Evolutionary conservation across 1,284 basidiomycete genomes (phyloP).

Genomic region (Moesziomyces aphidis): DNA sequence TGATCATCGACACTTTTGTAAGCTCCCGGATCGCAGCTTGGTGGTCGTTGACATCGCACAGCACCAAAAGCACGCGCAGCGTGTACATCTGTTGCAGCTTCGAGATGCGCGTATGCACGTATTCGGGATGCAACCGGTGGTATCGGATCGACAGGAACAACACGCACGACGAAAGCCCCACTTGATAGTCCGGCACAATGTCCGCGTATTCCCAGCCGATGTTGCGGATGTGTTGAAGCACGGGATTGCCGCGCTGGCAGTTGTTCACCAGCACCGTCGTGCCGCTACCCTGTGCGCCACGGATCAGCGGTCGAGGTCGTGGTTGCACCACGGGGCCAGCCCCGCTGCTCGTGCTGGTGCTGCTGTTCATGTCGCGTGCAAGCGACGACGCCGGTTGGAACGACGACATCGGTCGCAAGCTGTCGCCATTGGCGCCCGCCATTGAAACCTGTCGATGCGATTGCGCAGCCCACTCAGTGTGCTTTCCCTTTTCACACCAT

Average conservation of each 20-base stretch:
- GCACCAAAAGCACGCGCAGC: conserved; percentile 85
- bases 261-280: conserved; percentile 59
- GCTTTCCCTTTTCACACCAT: no score
- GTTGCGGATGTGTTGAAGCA: conserved; percentile 84
- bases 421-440: conserved; percentile 1
- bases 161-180: conserved; percentile 57
- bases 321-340: conserved; percentile 23
- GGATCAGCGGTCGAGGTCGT: conserved; percentile 49
- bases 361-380: conserved; percentile 11
- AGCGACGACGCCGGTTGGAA: conserved; percentile 44
- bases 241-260: conserved; percentile 83
- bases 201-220: conserved; percentile 95
- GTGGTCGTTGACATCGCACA: conserved; percentile 93
- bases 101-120: conserved; percentile 90
- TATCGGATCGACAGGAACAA: conserved; percentile 81
- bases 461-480: no score
- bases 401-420: conserved; percentile 30
- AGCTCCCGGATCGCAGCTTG: conserved; percentile 89
- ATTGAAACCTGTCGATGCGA: no score
- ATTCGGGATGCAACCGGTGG: conserved; percentile 96
- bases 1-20: conserved; percentile 82
- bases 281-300: conserved; percentile 50
- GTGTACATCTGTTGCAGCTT: conserved; percentile 84
- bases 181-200: conserved; percentile 79
- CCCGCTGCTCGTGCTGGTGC: background rate